Evolutionary conservation across 139 green algal genomes (phyloP).

Genomic region (Trebouxia sp.): DNA sequence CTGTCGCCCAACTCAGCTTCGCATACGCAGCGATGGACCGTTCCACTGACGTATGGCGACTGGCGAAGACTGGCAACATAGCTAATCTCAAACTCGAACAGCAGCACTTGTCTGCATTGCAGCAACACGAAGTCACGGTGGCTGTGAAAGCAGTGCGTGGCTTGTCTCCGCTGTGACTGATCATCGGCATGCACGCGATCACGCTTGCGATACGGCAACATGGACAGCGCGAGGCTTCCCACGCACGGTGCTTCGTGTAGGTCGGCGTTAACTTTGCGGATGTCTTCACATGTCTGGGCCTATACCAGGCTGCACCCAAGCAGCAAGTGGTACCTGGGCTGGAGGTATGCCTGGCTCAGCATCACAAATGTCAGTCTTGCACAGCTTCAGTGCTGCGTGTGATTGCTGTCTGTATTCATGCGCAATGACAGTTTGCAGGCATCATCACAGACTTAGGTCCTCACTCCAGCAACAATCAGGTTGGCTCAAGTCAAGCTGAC

Average conservation of each 20-base stretch:
- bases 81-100: neutral
- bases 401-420: neutral
- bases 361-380: too few species aligned
- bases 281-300: neutral
- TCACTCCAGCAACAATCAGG: neutral
- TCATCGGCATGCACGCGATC: too few species aligned
- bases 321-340: neutral
- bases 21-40: neutral
- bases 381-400: too few species aligned
- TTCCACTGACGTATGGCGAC: neutral
- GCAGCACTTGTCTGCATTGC: too few species aligned
- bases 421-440: conserved; percentile 15
- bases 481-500: too few species aligned
- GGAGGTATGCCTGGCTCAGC: neutral
- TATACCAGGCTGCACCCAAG: conserved; percentile 14
- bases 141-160: conserved; percentile 3
- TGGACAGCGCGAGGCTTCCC: too few species aligned
- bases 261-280: conserved; percentile 16
- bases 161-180: too few species aligned
- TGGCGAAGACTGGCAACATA: neutral
- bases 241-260: neutral
- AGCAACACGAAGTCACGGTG: conserved; percentile 2
- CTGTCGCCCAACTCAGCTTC: too few species aligned
- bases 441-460: neutral
- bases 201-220: too few species aligned